Base-by-base conservation (phyloP, 225 moss, liverwort and hornwort genomes). In the Straminergon stramineum region DNA sequence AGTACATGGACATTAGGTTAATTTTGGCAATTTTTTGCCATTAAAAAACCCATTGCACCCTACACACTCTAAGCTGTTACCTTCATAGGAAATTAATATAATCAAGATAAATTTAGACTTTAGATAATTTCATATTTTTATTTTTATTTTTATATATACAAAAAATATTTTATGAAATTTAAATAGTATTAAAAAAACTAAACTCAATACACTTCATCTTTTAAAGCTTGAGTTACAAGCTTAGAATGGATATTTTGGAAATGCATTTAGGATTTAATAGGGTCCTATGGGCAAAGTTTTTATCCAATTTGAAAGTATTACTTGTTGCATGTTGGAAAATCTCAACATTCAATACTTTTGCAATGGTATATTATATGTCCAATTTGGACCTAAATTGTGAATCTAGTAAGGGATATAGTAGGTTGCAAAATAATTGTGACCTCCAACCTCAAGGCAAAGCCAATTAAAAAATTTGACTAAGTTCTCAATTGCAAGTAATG, bases 221-320 rank as follows among this genome's bases (percentile, higher is more conserved):
- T 39, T 35, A 10, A 67, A 67, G 18, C 10, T 34, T 35, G 35
- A 19, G 19, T 66, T 66, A 35, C 19, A 66, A 66, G 35, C 11
- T 6, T 20, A 20, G 35, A 67, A 20, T 35, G 35, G 7, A 11
- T 35, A 67, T 18, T 19, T 67, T 67, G 6, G 19, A 71, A 71
- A 15, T 71, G 15, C 41, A 71, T 41, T 71, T 5, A 26, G 26
- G 15, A 15, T 0, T 71, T 71, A 26, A 26, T 41, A 26, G 41
- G 24, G 0, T 75, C 11, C 1, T 13, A 13, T 31, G 1, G 43
- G 3, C 1, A 41, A 0, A 43, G 1, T 17, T 16, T 15, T 73
- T 43, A 43, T 43, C 27, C 16, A 31, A 32, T 12, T 31, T 32
- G 19, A 48, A 51, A 45, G 7, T 75, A 51, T 19, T 12, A 7